Base-by-base conservation (phyloP, 306 rosid genomes). In the Phaseolus lunatus region DNA sequence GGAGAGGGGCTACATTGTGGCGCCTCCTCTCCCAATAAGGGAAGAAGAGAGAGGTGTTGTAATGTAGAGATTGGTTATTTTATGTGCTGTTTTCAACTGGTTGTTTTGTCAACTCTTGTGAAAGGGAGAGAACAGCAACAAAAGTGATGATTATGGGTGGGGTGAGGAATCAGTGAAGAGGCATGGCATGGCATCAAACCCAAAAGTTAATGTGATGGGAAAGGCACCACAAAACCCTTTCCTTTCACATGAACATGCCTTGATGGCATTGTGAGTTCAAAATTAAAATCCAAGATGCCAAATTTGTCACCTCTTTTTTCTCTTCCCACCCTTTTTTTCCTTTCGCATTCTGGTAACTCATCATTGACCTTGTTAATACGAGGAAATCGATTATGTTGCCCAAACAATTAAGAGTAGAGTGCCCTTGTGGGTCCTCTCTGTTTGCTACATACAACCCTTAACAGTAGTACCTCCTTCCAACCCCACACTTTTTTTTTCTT, bases 71-170 rank as follows among this genome's bases (percentile, higher is more conserved):
- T 65, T 82, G 85, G 81, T 69, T 76, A 79, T 52, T 83, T 80
- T 59, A 64, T 59, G 20, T 79, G 77, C 45, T 76, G 75, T 75
- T 71, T 70, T 59, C 49, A 65, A 68, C 23, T 75, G 57, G 31
- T 67, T 81, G 77, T 74, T 75, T 53, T 85, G 86, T 84, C 88
- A 79, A 87, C 80, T 73, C 57, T 16, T 15, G 68, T 33, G 80
- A 75, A 81, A 67, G 80, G 3, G 77, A 76, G 83, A 63, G 77
- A 70, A 23, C 79, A 73, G 47, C 67, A 61, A 73, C 16, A 31
- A 56, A 47, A 29, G 31, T 15, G 48, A 12, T 58, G 20, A 53
- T 20, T 1, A 52, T 52, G 70, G 24, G 11, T 5, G 48, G n/a
- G n/a, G n/a, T n/a, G n/a, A n/a, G n/a, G n/a, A n/a, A n/a, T n/a